Evolutionary conservation across 2,329 filamentous ascomycete genomes (phyloP).

Genomic region (Penicillium thymicola): DNA sequence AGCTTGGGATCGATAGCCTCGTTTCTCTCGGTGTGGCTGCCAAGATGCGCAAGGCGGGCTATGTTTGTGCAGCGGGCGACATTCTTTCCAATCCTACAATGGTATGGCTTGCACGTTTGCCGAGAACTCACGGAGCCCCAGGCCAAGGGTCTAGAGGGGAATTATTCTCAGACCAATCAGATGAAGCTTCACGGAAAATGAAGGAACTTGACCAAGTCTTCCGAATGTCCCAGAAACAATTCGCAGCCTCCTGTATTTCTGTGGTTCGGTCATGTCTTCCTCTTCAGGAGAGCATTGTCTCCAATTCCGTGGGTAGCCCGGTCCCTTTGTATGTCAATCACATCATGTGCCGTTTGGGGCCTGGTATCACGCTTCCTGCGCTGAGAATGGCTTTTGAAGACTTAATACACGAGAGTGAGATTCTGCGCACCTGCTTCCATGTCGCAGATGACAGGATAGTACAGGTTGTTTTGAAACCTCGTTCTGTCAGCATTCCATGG

Average conservation of each 20-base stretch:
- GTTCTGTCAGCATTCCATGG: background rate
- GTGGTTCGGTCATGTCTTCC: conserved; percentile 1
- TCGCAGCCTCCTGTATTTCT: background rate
- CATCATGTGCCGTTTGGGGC: conserved; percentile 4
- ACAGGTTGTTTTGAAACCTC: conserved; percentile 5
- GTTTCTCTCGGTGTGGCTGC: background rate
- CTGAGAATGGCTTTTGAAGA: conserved; percentile 1
- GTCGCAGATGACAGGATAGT: background rate
- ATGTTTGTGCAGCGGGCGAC: background rate
- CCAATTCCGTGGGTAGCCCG: background rate
- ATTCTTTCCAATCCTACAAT: conserved; percentile 1
- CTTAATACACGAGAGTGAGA: background rate
- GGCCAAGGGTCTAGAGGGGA: background rate
- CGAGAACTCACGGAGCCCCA: no score
- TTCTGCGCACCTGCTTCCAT: conserved; percentile 3
- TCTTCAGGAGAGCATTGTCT: conserved; percentile 5
- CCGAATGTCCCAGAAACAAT: background rate
- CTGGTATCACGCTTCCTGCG: background rate
- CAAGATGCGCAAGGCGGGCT: background rate
- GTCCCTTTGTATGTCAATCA: conserved; percentile 6
- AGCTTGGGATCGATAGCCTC: conserved; percentile 5
- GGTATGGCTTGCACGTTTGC: background rate
- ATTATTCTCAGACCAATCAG: background rate
- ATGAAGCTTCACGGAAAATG: background rate
- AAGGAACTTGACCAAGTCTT: background rate